Evolutionary conservation across 352 stramenopile species (phyloP).

Genomic region (Globisporangium spiculum): DNA sequence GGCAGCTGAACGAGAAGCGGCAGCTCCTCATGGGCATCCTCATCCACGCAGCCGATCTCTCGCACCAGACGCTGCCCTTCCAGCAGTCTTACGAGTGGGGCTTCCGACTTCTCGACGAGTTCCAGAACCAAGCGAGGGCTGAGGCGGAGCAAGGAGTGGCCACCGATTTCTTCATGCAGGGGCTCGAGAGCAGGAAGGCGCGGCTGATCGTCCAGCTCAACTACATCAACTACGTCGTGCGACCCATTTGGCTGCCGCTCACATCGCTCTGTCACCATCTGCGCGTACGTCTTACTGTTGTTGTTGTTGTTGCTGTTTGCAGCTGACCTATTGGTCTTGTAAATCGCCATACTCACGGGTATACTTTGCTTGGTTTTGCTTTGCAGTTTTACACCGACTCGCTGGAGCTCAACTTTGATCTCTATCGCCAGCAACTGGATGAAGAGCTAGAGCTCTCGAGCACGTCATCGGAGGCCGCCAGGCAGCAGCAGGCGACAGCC

Average conservation of each 20-base stretch:
- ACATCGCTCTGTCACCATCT: slow-evolving; percentile 55
- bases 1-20: slow-evolving; percentile 57
- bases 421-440: slow-evolving; percentile 39
- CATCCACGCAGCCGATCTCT: slow-evolving; percentile 71
- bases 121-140: slow-evolving; percentile 55
- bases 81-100: slow-evolving; percentile 51
- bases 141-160: slow-evolving; percentile 51
- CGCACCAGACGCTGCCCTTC: slow-evolving; percentile 56
- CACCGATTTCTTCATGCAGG: slow-evolving; percentile 73
- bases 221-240: slow-evolving; percentile 76
- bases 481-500: neutral
- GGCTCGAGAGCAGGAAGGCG: slow-evolving; percentile 45
- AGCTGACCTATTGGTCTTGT: slow-evolving; percentile 5
- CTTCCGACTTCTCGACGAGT: slow-evolving; percentile 60
- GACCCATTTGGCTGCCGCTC: slow-evolving; percentile 69
- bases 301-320: too few relatives aligned
- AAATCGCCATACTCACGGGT: neutral
- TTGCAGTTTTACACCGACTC: slow-evolving; percentile 61
- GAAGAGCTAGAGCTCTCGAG: slow-evolving; percentile 23
- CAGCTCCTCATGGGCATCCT: slow-evolving; percentile 63
- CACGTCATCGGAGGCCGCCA: neutral
- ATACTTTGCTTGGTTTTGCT: neutral
- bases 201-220: slow-evolving; percentile 65
- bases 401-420: slow-evolving; percentile 66
- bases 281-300: slow-evolving; percentile 29